A percentile compares a stretch with the other conserved stretches of the same genome.
phyloP scores from a whole-genome alignment of 345 rosid genomes.

The Carallia brachiata region DNA sequence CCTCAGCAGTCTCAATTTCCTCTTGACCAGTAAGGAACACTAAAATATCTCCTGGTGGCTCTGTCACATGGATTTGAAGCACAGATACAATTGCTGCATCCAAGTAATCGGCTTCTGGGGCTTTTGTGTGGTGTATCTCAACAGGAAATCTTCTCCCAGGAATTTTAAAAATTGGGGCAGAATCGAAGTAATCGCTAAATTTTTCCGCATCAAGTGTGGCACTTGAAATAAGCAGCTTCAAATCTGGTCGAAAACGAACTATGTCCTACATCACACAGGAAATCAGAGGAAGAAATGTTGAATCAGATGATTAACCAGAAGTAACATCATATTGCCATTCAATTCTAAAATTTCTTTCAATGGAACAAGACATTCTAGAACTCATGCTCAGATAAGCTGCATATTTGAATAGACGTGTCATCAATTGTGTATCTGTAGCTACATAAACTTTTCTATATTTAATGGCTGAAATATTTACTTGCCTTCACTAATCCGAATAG shows the following conservation, averaged over 20 bases:
- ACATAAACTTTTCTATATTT: not conserved
- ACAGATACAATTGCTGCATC: conserved; percentile 94
- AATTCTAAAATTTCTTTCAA: not conserved
- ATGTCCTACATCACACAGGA: conserved; percentile 56
- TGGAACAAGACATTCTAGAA: not conserved
- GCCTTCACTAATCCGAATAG: conserved; percentile 93
- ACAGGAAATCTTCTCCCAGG: conserved; percentile 98
- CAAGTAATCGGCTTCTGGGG: conserved; percentile 96
- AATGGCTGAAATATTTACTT: conserved; percentile 21
- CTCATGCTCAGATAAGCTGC: not conserved
- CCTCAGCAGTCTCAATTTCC: conserved; percentile 95
- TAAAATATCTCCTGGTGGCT: conserved; percentile 84
- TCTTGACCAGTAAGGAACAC: conserved; percentile 93
- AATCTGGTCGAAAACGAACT: conserved; percentile 76
- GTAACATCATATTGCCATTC: not conserved
- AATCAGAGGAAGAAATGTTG: not conserved
- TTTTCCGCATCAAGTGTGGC: conserved; percentile 98
- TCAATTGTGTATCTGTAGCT: not conserved
- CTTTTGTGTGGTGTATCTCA: conserved; percentile 86
- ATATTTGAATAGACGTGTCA: not conserved
- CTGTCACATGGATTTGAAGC: conserved; percentile 81
- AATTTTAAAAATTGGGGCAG: conserved; percentile 91
- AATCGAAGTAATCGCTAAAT: conserved; percentile 91
- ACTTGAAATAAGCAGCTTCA: conserved; percentile 89
- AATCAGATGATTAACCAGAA: conserved; percentile 9